A percentile compares a stretch with the other conserved stretches of the same genome.
Evolutionary conservation across 768 basidiomycete species (phyloP).

Genomic region (Flagelloscypha sp.): DNA sequence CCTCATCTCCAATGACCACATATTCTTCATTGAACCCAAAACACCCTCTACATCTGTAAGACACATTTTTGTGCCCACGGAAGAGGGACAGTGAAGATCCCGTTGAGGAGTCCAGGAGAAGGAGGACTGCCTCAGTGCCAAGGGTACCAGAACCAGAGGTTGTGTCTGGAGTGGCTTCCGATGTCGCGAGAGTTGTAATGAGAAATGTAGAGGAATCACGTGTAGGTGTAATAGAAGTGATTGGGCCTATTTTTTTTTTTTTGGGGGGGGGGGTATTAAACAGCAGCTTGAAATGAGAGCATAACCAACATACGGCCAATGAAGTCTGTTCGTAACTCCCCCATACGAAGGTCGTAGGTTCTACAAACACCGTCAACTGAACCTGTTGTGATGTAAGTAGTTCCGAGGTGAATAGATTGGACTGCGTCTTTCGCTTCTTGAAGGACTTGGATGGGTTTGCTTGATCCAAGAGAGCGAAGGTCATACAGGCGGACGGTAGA

Average conservation of each 20-base stretch:
- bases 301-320: conserved; percentile 65
- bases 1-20: conserved; percentile 85
- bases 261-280: not conserved
- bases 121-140: conserved; percentile 76
- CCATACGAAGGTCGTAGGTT: conserved; percentile 92
- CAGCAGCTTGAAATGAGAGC: conserved; percentile 1
- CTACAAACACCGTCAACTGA: conserved; percentile 90
- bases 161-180: too few species aligned
- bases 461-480: conserved; percentile 48
- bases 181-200: conserved; percentile 73
- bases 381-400: conserved; percentile 65
- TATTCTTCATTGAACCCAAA: conserved; percentile 79
- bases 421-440: conserved; percentile 86
- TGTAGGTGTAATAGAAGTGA: conserved; percentile 76
- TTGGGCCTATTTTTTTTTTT: conserved; percentile 51
- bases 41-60: conserved; percentile 73
- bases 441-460: conserved; percentile 76
- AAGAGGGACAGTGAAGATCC: conserved; percentile 86
- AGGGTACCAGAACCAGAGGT: too few species aligned
- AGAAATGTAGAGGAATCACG: conserved; percentile 75
- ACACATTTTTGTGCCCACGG: conserved; percentile 61
- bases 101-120: conserved; percentile 75
- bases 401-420: conserved; percentile 64
- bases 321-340: conserved; percentile 81
- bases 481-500: conserved; percentile 91